phyloP scores from a whole-genome alignment of 2,329 filamentous ascomycete genomes.

The Cytospora piceicola region DNA sequence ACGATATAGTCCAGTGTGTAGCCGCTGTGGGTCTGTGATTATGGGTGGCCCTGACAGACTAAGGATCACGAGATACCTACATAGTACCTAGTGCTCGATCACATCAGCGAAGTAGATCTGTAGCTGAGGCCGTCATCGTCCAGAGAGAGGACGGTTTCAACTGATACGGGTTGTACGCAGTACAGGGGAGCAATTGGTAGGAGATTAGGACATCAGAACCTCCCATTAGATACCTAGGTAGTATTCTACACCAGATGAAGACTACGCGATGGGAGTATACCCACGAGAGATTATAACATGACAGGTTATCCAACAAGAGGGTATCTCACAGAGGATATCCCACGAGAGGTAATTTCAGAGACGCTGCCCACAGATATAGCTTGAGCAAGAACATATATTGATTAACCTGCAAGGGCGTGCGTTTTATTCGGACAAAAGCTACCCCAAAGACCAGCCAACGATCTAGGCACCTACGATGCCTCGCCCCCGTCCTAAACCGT shows the following conservation, averaged over 20 bases:
- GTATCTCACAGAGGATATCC: neutral
- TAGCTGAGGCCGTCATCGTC: constrained; percentile 48
- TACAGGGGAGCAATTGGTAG: constrained; percentile 25
- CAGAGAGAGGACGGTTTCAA: constrained; percentile 38
- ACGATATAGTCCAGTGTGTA: constrained; percentile 39
- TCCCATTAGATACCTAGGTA: no score
- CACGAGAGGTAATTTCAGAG: neutral
- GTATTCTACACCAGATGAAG: neutral
- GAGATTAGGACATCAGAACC: constrained; percentile 29
- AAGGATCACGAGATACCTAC: constrained; percentile 46
- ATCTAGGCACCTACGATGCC: neutral
- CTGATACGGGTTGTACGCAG: constrained; percentile 31
- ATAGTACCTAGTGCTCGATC: constrained; percentile 41
- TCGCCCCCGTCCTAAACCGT: neutral
- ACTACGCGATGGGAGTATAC: neutral
- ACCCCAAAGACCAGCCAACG: neutral
- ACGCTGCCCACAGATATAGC: no score
- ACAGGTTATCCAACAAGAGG: neutral
- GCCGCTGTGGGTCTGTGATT: constrained; percentile 39
- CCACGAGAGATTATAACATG: neutral
- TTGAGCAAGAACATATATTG: no score
- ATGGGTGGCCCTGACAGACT: constrained; percentile 42
- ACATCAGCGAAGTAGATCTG: constrained; percentile 47
- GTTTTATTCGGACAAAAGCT: neutral
- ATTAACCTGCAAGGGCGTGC: neutral